Evolutionary conservation across 116 monocot species (phyloP).

Genomic region (Posidonia oceanica): DNA sequence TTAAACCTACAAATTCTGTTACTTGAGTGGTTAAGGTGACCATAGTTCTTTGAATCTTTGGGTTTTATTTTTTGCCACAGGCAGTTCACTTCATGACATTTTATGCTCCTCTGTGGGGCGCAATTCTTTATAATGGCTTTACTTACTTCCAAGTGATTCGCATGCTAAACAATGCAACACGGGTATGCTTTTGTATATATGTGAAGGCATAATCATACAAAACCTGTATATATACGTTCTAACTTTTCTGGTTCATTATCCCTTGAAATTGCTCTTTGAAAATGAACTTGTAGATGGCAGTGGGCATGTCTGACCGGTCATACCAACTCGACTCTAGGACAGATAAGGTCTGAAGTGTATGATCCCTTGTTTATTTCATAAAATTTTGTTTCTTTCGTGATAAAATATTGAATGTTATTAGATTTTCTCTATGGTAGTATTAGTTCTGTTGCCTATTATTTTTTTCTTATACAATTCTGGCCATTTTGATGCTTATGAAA

Average conservation of each 20-base stretch:
- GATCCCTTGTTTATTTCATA: no score
- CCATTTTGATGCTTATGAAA: no score
- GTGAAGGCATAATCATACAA: neutral
- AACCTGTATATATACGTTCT: neutral
- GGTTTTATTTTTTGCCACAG: conserved; percentile 27
- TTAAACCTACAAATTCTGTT: neutral
- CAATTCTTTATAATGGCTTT: conserved; percentile 94
- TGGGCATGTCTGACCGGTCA: conserved; percentile 70
- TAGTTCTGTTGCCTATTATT: no score
- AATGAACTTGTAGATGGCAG: conserved; percentile 67
- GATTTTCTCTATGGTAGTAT: no score
- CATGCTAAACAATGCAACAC: conserved; percentile 84
- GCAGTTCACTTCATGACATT: conserved; percentile 84
- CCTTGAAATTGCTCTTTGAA: neutral
- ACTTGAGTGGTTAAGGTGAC: neutral
- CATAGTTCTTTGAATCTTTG: neutral
- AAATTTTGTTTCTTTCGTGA: no score
- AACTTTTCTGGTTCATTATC: neutral
- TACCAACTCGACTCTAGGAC: conserved; percentile 52
- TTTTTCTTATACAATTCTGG: no score
- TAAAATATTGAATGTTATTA: no score
- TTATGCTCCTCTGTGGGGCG: conserved; percentile 90
- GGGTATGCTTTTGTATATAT: conserved; percentile 34
- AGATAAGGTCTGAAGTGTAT: conserved; percentile 47
- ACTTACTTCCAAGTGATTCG: conserved; percentile 92